Conservation (phyloP, 495 filamentous ascomycete species). For the Tuber indicum region DNA sequence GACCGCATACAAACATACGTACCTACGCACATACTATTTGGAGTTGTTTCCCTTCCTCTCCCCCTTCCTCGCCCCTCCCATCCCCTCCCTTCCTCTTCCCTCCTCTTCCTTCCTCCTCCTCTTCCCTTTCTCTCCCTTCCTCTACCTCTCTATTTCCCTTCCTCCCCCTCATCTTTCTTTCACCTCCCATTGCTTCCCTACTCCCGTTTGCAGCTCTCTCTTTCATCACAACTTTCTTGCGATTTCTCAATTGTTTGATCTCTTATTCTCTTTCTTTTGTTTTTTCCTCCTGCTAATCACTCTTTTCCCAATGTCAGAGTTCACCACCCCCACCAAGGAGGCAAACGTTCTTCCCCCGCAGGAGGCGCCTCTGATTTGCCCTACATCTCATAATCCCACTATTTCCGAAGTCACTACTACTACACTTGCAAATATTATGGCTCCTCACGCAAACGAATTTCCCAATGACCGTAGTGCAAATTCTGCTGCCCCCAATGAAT, state of each 20-base stretch:
- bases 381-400: slow-evolving; percentile 43
- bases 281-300: slow-evolving; percentile 15
- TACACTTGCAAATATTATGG: slow-evolving; percentile 58
- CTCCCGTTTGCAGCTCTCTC: slow-evolving; percentile 9
- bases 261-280: slow-evolving; percentile 9
- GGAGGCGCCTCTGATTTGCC: slow-evolving; percentile 76
- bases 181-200: slow-evolving; percentile 13
- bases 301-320: slow-evolving; percentile 50
- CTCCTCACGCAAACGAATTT: slow-evolving; percentile 80
- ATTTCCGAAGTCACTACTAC: slow-evolving; percentile 45
- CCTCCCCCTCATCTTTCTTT: slow-evolving; percentile 1
- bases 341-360: slow-evolving; percentile 84
- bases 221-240: not conserved
- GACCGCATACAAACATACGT: not conserved
- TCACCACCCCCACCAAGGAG: slow-evolving; percentile 96
- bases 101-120: not conserved
- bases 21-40: not conserved
- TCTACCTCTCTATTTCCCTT: not conserved
- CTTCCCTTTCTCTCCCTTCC: slow-evolving; percentile 2
- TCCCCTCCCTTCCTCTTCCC: not conserved
- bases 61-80: slow-evolving; percentile 13
- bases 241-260: not conserved
- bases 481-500: slow-evolving; percentile 47
- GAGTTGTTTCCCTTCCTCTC: slow-evolving; percentile 3
- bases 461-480: slow-evolving; percentile 56